Conservation (phyloP, 2,329 filamentous ascomycete genomes). For the Colletotrichum shisoi region DNA sequence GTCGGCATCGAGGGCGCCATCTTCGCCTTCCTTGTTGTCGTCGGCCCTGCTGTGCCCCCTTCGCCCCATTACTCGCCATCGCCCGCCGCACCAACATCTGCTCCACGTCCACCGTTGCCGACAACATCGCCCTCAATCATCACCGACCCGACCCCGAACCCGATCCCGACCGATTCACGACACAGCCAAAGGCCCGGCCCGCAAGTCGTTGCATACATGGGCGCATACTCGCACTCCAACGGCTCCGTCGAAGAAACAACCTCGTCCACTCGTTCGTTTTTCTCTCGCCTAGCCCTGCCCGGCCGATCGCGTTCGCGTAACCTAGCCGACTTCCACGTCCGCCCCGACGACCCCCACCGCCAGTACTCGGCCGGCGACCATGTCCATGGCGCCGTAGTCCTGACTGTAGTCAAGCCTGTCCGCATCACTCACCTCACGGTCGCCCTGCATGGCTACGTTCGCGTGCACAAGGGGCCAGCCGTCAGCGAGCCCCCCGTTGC, state of each 20-base stretch:
- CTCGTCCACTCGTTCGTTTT: conserved; percentile 54
- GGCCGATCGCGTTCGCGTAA: conserved; percentile 66
- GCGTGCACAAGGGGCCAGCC: conserved; percentile 76
- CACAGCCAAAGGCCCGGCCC: conserved; percentile 38
- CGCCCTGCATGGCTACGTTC: conserved; percentile 78
- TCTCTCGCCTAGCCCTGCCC: conserved; percentile 62
- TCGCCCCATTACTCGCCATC: conserved; percentile 42
- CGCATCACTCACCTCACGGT: conserved; percentile 83
- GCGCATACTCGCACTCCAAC: conserved; percentile 53
- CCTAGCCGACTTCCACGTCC: conserved; percentile 80
- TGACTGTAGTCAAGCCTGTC: conserved; percentile 76
- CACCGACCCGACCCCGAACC: conserved; percentile 42
- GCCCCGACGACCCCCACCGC: conserved; percentile 77
- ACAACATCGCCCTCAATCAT: conserved; percentile 19
- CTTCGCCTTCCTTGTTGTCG: conserved; percentile 28
- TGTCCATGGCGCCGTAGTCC: conserved; percentile 75
- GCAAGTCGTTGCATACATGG: conserved; percentile 54
- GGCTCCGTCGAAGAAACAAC: conserved; percentile 53
- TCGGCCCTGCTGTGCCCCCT: conserved; percentile 37
- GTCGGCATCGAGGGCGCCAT: conserved; percentile 33
- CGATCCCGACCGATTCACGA: conserved; percentile 30
- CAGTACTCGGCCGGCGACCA: conserved; percentile 78
- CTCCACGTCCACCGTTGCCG: conserved; percentile 41
- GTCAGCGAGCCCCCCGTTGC: conserved; percentile 60
- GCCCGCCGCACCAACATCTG: conserved; percentile 28